Evolutionary conservation across 345 rosid species (phyloP), one percentile per base, ranked within the genome.

Genomic region (Triadica sebifera): DNA sequence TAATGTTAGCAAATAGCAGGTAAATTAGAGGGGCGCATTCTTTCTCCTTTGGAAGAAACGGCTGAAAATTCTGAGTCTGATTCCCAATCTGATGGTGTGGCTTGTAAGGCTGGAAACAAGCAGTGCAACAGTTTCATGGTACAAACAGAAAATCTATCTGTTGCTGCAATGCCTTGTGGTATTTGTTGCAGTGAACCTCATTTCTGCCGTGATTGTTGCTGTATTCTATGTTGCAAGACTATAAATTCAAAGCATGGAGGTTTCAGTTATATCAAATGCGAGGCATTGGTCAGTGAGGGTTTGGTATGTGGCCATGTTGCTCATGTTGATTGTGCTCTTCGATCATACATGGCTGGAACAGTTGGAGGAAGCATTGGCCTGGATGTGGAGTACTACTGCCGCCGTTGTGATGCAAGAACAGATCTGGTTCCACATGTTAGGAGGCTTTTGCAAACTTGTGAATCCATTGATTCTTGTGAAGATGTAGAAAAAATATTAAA

Each of bases 331-430:
- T 92, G 97, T 80, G 97, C 95, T 73, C 93, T 92, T 70, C 89
- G 87, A 24, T 83, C 89, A 67, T 92, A 87, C 81, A 81, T 89
- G 93, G 96, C 97, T 82, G 98, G 97, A 57, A 88, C 90, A 20
- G 76, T 91, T 56, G 97, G 97, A 75, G 98, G 97, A 77, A 85
- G 84, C 74, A 89, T 94, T 17, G 91, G 91, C n/a, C 82, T 94
- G 82, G 95, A 91, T 86, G 93, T 92, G 39, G 97, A 92, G 84
- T 92, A 91, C 78, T 89, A 79, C 60, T 92, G 97, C 66, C 85
- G 97, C 52, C 88, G 94, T 64, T 94, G 97, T 84, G 98, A 94
- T 51, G 82, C 88, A 12, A 88, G 77, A 75, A 87, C 81, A 63
- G 89, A 82, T 80, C 82, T 94, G 65, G 78, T 92, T 75, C 84